These are phyloP conservation scores for Claviceps digitariae DNA, from an alignment of 2,329 filamentous ascomycete species.

Conservation along the genomic window DNA sequence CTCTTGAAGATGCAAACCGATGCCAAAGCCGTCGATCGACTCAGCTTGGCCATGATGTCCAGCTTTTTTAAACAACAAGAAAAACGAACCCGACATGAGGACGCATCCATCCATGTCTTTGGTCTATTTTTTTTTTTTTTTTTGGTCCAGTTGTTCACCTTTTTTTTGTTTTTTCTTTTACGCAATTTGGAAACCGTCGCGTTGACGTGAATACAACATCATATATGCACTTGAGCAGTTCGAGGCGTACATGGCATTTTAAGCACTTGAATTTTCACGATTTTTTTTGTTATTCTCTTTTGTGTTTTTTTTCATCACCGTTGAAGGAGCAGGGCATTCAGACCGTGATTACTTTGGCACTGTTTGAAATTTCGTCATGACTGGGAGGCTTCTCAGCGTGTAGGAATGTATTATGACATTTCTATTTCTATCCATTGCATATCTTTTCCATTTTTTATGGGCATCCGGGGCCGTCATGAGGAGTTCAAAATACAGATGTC, in stretches of 20 bases:
- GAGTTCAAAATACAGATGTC: neutral
- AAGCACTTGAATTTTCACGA: neutral
- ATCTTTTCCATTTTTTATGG: neutral
- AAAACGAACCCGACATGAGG: neutral
- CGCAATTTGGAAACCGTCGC: neutral
- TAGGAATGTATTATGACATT: neutral
- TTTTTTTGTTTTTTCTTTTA: neutral
- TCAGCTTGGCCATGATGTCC: conserved; percentile 9
- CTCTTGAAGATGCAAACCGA: conserved; percentile 1
- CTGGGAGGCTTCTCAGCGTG: neutral
- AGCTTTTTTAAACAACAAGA: conserved; percentile 9
- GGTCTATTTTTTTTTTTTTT: neutral
- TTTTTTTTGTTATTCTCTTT: neutral
- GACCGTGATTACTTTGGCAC: neutral
- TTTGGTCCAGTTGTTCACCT: too few relatives aligned
- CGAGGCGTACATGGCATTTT: neutral
- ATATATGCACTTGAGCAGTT: neutral
- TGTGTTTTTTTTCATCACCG: too few relatives aligned
- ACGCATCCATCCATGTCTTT: neutral
- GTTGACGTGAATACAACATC: neutral
- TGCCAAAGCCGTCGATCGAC: conserved; percentile 2
- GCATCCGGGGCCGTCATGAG: neutral
- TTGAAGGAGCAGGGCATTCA: too few relatives aligned
- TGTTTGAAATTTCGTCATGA: neutral
- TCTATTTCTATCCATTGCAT: neutral